Evolutionary conservation across 768 basidiomycete species (phyloP), one percentile per base, ranked within the genome.

Genomic region (Suillus paluster): DNA sequence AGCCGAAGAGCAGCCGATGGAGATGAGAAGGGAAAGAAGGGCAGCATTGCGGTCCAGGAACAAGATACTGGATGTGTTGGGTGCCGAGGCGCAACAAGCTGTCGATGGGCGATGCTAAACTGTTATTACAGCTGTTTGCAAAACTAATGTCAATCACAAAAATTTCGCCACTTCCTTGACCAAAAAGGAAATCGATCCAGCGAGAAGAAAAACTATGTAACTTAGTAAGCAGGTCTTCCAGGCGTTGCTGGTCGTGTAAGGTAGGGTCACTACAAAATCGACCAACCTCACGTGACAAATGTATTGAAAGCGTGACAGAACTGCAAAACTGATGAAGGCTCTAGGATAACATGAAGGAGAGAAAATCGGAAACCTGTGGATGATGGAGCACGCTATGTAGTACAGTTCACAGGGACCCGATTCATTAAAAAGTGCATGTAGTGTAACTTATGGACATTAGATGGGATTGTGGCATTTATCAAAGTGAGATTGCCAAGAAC

Each of bases 11-110:
- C 56, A 39, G n/a, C 36, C 34, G 8, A 46, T 49, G 17, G 36
- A 21, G 34, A 50, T n/a, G 17, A 49, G 38, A 30, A 56, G 46
- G 34, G 27, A 57, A 8, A 61, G 53, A 52, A 48, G 63, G 12
- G 60, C 30, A n/a, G 46, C 33, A 8, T 39, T 58, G 25, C 64
- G 64, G 10, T 62, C 64, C 10, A 38, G 64, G 14, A 36, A 54
- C 49, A 64, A 64, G 27, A 48, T 50, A n/a, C 34, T 64, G 50
- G 42, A 63, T 50, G 50, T 64, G 42, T 57, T 64, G 48, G 63
- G 63, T 1, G 36, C 15, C 34, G 63, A 62, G 39, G 63, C 63
- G 17, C 36, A 49, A 14, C 25, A 48, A 21, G 57, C 48, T 30
- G 33, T 66, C 21, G 39, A 62, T 23, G 39, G 49, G 8, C n/a